Conservation (phyloP, 140 eudicot species). For the Senecio squalidus region DNA sequence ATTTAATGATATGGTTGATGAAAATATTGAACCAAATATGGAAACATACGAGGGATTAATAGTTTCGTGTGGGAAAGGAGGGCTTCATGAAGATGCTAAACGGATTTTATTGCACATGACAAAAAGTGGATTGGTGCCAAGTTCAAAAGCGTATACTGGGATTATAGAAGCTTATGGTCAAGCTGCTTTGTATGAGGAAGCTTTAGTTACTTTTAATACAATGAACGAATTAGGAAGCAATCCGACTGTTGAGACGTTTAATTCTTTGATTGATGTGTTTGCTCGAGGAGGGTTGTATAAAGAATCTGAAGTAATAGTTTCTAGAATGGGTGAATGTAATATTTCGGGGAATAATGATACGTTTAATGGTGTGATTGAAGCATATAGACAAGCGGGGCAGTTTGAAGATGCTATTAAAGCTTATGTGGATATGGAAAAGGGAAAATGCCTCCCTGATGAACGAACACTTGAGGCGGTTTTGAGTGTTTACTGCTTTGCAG, state of each 20-base stretch:
- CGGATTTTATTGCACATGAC: constrained; percentile 62
- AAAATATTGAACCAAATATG: constrained; percentile 88
- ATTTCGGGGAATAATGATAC: constrained; percentile 51
- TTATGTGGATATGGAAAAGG: constrained; percentile 92
- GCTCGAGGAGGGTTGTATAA: constrained; percentile 87
- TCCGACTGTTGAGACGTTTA: constrained; percentile 67
- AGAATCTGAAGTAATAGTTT: constrained; percentile 60
- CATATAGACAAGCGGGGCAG: constrained; percentile 81
- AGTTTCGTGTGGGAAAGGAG: constrained; percentile 89
- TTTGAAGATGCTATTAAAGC: constrained; percentile 88
- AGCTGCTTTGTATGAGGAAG: constrained; percentile 88
- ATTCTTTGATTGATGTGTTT: constrained; percentile 65
- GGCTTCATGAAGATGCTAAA: constrained; percentile 79
- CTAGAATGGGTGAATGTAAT: constrained; percentile 59
- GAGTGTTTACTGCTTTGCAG: constrained; percentile 91
- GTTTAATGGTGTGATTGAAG: constrained; percentile 78
- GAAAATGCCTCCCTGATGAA: constrained; percentile 72
- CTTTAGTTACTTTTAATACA: constrained; percentile 79
- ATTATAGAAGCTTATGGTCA: constrained; percentile 93
- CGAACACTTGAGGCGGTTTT: constrained; percentile 82
- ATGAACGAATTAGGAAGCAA: constrained; percentile 96
- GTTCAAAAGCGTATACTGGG: constrained; percentile 85
- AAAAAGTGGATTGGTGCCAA: constrained; percentile 73
- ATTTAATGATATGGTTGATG: constrained; percentile 92
- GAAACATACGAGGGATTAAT: constrained; percentile 88